Percentiles rank a stretch among this genome's conserved stretches.
These are phyloP conservation scores for Russula sp. DNA, from an alignment of 768 basidiomycete species.

Conservation along the genomic window DNA sequence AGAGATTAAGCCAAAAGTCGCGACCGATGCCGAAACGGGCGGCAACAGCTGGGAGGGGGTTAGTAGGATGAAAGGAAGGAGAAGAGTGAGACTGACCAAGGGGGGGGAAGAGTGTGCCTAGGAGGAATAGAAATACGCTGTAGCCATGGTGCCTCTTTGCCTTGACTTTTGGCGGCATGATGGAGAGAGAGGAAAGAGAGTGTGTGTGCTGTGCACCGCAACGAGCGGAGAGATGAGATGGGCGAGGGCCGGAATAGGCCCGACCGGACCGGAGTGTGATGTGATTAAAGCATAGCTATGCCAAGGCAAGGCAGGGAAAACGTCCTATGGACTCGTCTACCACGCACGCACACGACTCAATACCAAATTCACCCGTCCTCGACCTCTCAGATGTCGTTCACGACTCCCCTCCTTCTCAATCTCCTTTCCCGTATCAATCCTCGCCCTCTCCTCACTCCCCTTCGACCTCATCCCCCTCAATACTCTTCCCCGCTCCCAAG, in stretches of 20 bases:
- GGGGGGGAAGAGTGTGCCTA: slow-evolving; percentile 88
- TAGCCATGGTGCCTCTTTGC: slow-evolving; percentile 79
- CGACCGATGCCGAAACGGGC: slow-evolving; percentile 85
- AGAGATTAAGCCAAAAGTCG: slow-evolving; percentile 87
- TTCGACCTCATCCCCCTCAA: slow-evolving; percentile 18
- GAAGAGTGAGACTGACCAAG: slow-evolving; percentile 49
- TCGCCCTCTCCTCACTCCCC: slow-evolving; percentile 21
- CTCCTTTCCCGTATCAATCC: slow-evolving; percentile 34
- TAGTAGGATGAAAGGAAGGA: slow-evolving; percentile 7
- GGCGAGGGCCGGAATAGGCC: no score
- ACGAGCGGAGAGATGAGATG: no score
- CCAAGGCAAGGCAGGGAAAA: no score
- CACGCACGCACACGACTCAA: not conserved
- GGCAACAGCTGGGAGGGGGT: slow-evolving; percentile 64
- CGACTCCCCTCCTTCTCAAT: slow-evolving; percentile 55
- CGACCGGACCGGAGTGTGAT: no score
- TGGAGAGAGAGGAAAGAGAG: not conserved
- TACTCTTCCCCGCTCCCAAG: slow-evolving; percentile 21
- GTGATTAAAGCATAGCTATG: no score
- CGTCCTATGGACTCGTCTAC: not conserved
- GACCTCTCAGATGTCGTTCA: slow-evolving; percentile 81
- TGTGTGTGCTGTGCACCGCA: not conserved
- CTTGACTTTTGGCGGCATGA: slow-evolving; percentile 30
- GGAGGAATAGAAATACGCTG: slow-evolving; percentile 69
- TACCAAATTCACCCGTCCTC: slow-evolving; percentile 47